Evolutionary conservation across 495 filamentous ascomycete genomes (phyloP), one percentile per base, ranked within the genome.

Genomic region (Xylaria flabelliformis): DNA sequence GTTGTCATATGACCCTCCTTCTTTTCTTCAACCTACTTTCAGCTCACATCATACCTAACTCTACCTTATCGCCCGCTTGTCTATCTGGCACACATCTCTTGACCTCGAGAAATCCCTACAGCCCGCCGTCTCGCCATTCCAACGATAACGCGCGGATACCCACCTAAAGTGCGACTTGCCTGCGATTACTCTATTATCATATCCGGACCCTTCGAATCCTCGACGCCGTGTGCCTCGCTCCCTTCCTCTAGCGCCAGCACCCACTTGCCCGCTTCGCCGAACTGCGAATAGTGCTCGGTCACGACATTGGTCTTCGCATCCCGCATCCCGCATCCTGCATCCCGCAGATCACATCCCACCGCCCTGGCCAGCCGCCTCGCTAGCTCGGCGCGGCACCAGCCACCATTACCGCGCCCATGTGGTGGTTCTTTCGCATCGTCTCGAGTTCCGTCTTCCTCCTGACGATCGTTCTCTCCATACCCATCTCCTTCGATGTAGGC

Each of bases 401-500:
- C 78, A 77, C 72, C 69, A 78, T 67, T 56, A 77, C 77, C 81
- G 83, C 83, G 77, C 81, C 76, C 66, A 86, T 86, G 85, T 91
- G 81, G 91, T 92, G 91, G 91, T 85, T 93, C 80, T 86, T 93
- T 80, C 89, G 89, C 75, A 85, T 90, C 76, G 80, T 91, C 74
- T 92, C 91, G 77, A 91, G 91, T 81, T 86, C 90, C 79, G 80
- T 92, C 82, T 97, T 97, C 83, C 89, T 99, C 74, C 85, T 91
- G 80, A 90, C 91, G 81, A 94, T 95, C 79, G 90, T 99, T 78
- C 90, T 97, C 76, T 96, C 93, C 64, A 93, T 98, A 80, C 96
- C 96, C 70, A 89, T 99, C 68, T 91, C 96, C 73, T 99, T 98
- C 82, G 96, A 99, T 85, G 94, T 99, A 77, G 96, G 96, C 79